Conservation (phyloP, 768 basidiomycete species). For the Cyclocybe aegerita region DNA sequence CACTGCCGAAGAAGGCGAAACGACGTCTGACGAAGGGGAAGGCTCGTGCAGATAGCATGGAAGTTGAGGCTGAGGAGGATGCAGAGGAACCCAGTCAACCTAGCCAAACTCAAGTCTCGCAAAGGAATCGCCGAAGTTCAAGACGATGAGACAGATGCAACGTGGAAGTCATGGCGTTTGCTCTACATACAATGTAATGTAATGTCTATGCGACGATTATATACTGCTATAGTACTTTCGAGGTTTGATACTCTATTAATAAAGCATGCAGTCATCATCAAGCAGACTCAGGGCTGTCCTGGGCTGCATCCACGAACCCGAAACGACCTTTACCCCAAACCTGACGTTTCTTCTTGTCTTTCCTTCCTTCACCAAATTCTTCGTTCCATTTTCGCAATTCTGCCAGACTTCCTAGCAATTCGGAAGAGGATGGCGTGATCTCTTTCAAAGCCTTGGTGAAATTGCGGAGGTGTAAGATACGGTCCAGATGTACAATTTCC, state of each 20-base stretch:
- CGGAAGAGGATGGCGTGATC: constrained; percentile 88
- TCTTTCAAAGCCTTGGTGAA: constrained; percentile 86
- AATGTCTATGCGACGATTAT: background rate
- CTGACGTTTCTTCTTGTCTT: constrained; percentile 61
- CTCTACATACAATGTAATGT: background rate
- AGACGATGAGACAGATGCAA: constrained; percentile 10
- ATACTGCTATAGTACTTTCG: constrained; percentile 6
- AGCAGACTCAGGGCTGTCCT: constrained; percentile 34
- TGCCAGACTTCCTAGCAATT: constrained; percentile 70
- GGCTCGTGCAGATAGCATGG: constrained; percentile 33
- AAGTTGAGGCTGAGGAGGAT: constrained; percentile 38
- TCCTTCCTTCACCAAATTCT: constrained; percentile 86
- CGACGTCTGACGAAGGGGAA: constrained; percentile 13
- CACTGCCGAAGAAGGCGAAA: constrained; percentile 11
- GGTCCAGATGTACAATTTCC: constrained; percentile 4
- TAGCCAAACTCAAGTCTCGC: constrained; percentile 22
- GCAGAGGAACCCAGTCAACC: constrained; percentile 9
- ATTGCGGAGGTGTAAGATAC: constrained; percentile 30
- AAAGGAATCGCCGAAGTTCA: constrained; percentile 23
- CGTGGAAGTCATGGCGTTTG: background rate
- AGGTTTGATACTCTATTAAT: constrained; percentile 5
- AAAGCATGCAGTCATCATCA: constrained; percentile 19
- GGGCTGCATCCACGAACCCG: constrained; percentile 66
- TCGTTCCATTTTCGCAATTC: constrained; percentile 90
- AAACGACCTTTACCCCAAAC: constrained; percentile 90